Conservation (phyloP, 192 early-diverging fungal genomes). For the Geosiphon pyriformis region DNA sequence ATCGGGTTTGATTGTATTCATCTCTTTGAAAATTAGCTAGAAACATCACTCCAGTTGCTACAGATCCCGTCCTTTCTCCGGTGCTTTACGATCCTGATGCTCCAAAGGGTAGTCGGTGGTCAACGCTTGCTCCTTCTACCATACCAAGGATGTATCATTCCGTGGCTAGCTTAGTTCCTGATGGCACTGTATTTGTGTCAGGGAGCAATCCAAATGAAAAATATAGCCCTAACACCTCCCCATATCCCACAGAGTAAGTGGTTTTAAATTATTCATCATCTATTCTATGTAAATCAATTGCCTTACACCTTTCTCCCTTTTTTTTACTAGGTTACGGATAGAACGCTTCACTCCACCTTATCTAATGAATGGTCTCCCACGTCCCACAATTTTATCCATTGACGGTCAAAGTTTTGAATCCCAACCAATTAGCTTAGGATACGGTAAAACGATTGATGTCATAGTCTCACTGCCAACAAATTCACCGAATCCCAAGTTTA, state of each 20-base stretch:
- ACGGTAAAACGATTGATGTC: constrained; percentile 24
- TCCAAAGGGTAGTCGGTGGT: constrained; percentile 40
- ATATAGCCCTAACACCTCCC: constrained; percentile 12
- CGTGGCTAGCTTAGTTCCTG: constrained; percentile 40
- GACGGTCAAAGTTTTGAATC: constrained; percentile 6
- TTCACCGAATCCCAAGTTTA: constrained; percentile 27
- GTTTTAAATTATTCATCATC: background rate
- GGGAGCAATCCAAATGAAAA: constrained; percentile 37
- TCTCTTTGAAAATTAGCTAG: no score
- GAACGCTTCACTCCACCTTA: constrained; percentile 55
- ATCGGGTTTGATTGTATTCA: no score
- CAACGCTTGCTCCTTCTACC: constrained; percentile 33
- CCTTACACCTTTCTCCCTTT: no score
- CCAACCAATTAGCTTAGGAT: constrained; percentile 29
- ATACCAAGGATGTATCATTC: constrained; percentile 65
- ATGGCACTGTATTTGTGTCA: constrained; percentile 35
- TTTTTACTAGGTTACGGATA: constrained; percentile 48
- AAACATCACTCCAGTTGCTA: no score
- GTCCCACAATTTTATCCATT: constrained; percentile 32
- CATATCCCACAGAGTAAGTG: constrained; percentile 44
- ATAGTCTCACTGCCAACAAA: constrained; percentile 8
- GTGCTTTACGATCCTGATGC: constrained; percentile 48
- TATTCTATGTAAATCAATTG: constrained; percentile 20
- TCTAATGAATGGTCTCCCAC: constrained; percentile 34
- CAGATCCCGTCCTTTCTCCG: constrained; percentile 47